Percentiles rank a stretch among this genome's conserved stretches.
Evolutionary conservation across 2,329 filamentous ascomycete species (phyloP).

Genomic region (Ophiostoma sp.): DNA sequence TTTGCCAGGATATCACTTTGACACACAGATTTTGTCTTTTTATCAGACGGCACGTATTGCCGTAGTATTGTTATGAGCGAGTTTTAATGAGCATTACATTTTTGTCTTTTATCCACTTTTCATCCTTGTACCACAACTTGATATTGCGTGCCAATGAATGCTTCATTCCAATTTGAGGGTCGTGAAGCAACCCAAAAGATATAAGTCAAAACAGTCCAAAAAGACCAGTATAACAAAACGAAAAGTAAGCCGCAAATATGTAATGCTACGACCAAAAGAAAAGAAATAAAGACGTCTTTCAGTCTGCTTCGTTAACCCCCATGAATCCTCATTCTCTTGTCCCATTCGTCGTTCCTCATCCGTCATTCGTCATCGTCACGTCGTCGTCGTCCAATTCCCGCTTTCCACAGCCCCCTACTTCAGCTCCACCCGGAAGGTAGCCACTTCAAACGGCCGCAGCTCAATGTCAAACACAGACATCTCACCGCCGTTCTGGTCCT

Average conservation of each 20-base stretch:
- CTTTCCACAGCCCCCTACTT: neutral
- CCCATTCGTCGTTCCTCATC: neutral
- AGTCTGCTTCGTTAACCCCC: neutral
- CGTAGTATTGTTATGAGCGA: slow-evolving; percentile 11
- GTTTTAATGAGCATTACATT: slow-evolving; percentile 13
- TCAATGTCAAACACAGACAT: slow-evolving; percentile 57
- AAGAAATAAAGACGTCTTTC: neutral
- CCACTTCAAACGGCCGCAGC: slow-evolving; percentile 81
- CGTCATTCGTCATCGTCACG: neutral
- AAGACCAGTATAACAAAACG: neutral
- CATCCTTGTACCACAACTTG: neutral
- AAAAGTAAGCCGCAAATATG: neutral
- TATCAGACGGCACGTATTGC: neutral
- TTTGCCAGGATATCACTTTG: neutral
- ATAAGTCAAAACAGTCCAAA: neutral
- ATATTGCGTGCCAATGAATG: neutral
- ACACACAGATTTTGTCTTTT: neutral
- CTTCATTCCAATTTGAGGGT: neutral
- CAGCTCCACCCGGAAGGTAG: slow-evolving; percentile 56
- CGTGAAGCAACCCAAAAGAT: neutral
- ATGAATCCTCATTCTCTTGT: neutral
- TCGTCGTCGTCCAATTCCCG: neutral
- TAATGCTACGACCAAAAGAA: slow-evolving; percentile 1
- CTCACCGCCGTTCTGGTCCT: slow-evolving; percentile 37
- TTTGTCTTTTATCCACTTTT: neutral